A percentile compares a stretch with the other conserved stretches of the same genome.
phyloP scores from a whole-genome alignment of 305 asterid genomes.

The Fraxinus platypoda region DNA sequence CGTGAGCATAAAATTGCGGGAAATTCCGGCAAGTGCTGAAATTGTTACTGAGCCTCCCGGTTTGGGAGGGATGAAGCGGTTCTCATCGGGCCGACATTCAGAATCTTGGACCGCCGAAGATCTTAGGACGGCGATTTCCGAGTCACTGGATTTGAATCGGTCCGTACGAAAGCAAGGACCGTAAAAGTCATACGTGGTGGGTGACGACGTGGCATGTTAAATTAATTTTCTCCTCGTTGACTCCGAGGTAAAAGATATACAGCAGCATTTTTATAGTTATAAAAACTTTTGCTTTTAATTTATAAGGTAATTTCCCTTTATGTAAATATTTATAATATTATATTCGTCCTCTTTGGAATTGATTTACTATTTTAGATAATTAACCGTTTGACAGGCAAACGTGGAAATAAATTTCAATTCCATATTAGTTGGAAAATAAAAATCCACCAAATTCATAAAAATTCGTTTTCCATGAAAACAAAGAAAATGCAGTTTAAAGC shows the following conservation, averaged over 20 bases:
- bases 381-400: no score
- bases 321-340: not conserved
- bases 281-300: not conserved
- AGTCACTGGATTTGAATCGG: conserved; percentile 16
- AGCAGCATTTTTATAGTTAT: conserved; percentile 12
- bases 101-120: conserved; percentile 52
- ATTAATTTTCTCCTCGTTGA: conserved; percentile 9
- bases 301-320: not conserved
- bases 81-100: conserved; percentile 69
- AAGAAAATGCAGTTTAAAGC: no score
- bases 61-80: conserved; percentile 67
- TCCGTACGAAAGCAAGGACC: conserved; percentile 29
- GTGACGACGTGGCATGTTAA: conserved; percentile 24
- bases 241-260: conserved; percentile 2
- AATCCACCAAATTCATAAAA: no score
- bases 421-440: no score
- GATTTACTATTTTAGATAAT: not conserved
- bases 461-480: no score
- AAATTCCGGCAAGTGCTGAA: conserved; percentile 30
- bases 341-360: not conserved
- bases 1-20: conserved; percentile 29
- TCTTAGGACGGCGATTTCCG: conserved; percentile 30
- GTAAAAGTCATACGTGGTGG: conserved; percentile 4
- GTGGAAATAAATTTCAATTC: no score
- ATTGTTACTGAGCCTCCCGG: conserved; percentile 50